Conservation (phyloP, 2,329 filamentous ascomycete species). For the Calonectria leucothoes region DNA sequence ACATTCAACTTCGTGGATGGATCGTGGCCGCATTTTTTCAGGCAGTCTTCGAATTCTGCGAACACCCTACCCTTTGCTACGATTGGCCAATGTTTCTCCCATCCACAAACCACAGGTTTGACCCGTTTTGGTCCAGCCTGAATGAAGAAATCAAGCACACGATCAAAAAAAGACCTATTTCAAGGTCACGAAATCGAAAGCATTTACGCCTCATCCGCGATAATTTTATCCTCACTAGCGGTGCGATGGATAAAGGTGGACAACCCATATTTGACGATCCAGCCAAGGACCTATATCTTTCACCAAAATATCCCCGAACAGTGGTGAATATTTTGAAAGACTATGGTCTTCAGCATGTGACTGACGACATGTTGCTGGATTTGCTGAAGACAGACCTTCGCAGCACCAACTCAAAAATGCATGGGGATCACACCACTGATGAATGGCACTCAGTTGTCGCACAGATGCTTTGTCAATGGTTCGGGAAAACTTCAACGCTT, state of each 20-base stretch:
- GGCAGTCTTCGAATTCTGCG: slow-evolving; percentile 27
- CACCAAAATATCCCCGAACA: neutral
- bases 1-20: neutral
- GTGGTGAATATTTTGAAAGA: neutral
- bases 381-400: slow-evolving; percentile 17
- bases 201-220: neutral
- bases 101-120: neutral
- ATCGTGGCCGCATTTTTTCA: slow-evolving; percentile 2
- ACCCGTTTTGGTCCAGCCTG: slow-evolving; percentile 24
- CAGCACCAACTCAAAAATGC: slow-evolving; percentile 9
- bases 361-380: rapidly evolving
- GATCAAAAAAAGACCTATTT: neutral
- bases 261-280: slow-evolving; percentile 23
- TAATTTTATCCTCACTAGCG: neutral
- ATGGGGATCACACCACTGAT: neutral
- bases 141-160: neutral
- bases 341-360: neutral
- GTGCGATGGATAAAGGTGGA: neutral
- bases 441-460: slow-evolving; percentile 24
- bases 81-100: slow-evolving; percentile 31
- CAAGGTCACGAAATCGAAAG: neutral
- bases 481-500: neutral
- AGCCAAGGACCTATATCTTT: slow-evolving; percentile 16
- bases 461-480: neutral
- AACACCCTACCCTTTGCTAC: slow-evolving; percentile 25